Evolutionary conservation across 352 stramenopile genomes (phyloP), one percentile per base, ranked within the genome.

Genomic region (Bremia lactucae): DNA sequence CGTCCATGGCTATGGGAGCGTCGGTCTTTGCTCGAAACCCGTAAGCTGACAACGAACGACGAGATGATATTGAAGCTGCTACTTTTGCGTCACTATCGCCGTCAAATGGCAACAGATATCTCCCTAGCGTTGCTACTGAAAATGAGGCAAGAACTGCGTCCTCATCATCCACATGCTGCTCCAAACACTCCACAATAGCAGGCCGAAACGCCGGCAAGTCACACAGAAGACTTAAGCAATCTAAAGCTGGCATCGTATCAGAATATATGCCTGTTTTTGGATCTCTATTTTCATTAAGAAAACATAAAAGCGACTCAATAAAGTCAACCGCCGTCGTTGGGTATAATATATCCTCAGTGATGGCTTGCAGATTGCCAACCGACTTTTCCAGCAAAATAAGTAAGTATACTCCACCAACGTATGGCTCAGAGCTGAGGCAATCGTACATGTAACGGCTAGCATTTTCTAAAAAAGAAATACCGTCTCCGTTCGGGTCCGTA

Each of bases 361-460:
- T 71, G 0, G 52, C 33, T 31, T 63, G 38, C 0, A 62, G 57
- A 26, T 83, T 66, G 11, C 69, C 66, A 8, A 71, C 53, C 1
- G 59, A 70, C 45, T 83, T 87, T 26, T 83, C 72, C 15, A 87
- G 53, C 19, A 90, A 46, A 28, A 87, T 68, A 2, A 60, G 53
- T 13, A 90, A 36, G 46, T 83, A 90, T 11, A 90, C 82, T 6
- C 72, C 74, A 23, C 72, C 74, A 31, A 87, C 63, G 19, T 67
- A 64, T 7, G 77, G 74, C 19, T 90, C 74, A 5, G 62, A 58
- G 29, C 78, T 80, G 8, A 90, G 38, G 40, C 74, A 85, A 53
- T 87, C 74, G 44, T 90, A 90, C 68, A 86, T 85, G 54, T 90
- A 73, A 43, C 66, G 83, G 1, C 62, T 70, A 3, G 72, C 62